Evolutionary conservation across 2,329 filamentous ascomycete species (phyloP).

Genomic region (Scytalidium sp.): DNA sequence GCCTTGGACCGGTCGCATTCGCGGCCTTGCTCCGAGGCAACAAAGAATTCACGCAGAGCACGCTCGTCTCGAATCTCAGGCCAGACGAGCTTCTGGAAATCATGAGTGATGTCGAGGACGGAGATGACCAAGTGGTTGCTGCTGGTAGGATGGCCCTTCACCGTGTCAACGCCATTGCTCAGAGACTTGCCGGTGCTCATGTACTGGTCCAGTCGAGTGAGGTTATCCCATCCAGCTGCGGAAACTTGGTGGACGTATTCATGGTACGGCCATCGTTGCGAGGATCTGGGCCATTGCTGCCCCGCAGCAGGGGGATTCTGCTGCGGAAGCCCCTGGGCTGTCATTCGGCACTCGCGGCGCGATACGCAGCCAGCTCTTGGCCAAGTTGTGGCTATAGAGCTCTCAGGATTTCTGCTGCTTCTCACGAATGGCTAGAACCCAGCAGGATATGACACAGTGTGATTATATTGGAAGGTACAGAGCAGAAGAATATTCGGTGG

Average conservation of each 20-base stretch:
- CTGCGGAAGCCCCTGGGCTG: not conserved
- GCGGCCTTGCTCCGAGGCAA: not conserved
- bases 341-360: not conserved
- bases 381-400: not conserved
- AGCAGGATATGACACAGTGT: too few relatives aligned
- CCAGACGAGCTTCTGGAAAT: slow-evolving; percentile 10
- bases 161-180: slow-evolving; percentile 4
- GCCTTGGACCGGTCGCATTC: not conserved
- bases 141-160: slow-evolving; percentile 8
- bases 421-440: not conserved
- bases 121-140: slow-evolving; percentile 16
- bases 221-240: slow-evolving; percentile 24
- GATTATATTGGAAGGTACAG: too few relatives aligned
- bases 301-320: not conserved
- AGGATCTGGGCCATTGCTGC: not conserved
- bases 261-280: slow-evolving; percentile 14
- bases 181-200: slow-evolving; percentile 7
- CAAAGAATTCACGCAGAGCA: slow-evolving; percentile 11
- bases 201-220: slow-evolving; percentile 20
- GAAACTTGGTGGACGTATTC: slow-evolving; percentile 22
- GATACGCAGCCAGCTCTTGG: not conserved
- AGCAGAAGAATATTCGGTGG: too few relatives aligned
- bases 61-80: slow-evolving; percentile 11
- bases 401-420: not conserved
- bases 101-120: slow-evolving; percentile 20